A percentile compares a stretch with the other conserved stretches of the same genome.
These are phyloP conservation scores for Sporothrix inflata DNA, from an alignment of 2,329 filamentous ascomycete species.

Conservation along the genomic window DNA sequence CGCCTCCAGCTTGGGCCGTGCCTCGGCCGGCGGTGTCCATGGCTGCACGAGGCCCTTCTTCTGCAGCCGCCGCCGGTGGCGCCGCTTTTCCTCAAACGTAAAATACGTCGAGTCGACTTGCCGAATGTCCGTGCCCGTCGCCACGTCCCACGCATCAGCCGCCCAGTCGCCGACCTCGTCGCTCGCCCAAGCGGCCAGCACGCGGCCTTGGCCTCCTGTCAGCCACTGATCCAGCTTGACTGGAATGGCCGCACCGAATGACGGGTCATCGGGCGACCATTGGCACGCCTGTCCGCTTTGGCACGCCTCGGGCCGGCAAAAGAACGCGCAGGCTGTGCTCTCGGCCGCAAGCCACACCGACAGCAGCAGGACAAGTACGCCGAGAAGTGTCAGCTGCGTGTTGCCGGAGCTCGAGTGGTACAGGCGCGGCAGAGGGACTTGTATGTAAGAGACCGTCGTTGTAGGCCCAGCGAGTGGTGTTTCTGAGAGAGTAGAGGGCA, in stretches of 20 bases:
- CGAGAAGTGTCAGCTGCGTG: slow-evolving; percentile 54
- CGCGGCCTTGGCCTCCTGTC: slow-evolving; percentile 55
- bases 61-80: slow-evolving; percentile 54
- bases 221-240: slow-evolving; percentile 66
- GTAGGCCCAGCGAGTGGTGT: neutral
- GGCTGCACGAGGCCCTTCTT: slow-evolving; percentile 50
- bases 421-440: slow-evolving; percentile 52
- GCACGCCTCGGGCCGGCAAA: slow-evolving; percentile 59
- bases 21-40: slow-evolving; percentile 46
- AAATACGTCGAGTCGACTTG: slow-evolving; percentile 50
- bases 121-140: slow-evolving; percentile 50
- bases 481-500: neutral
- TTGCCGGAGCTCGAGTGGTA: slow-evolving; percentile 47
- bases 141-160: slow-evolving; percentile 54
- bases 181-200: slow-evolving; percentile 41
- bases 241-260: slow-evolving; percentile 63
- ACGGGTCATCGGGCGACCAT: slow-evolving; percentile 62
- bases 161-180: slow-evolving; percentile 53
- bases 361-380: slow-evolving; percentile 49
- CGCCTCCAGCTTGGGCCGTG: slow-evolving; percentile 48
- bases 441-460: slow-evolving; percentile 43
- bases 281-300: slow-evolving; percentile 50
- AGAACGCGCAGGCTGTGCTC: slow-evolving; percentile 55
- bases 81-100: slow-evolving; percentile 51
- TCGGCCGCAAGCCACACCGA: slow-evolving; percentile 61